A percentile compares a stretch with the other conserved stretches of the same genome.
Evolutionary conservation across 192 early-diverging fungal genomes (phyloP).

Genomic region (Funneliformis mosseae): DNA sequence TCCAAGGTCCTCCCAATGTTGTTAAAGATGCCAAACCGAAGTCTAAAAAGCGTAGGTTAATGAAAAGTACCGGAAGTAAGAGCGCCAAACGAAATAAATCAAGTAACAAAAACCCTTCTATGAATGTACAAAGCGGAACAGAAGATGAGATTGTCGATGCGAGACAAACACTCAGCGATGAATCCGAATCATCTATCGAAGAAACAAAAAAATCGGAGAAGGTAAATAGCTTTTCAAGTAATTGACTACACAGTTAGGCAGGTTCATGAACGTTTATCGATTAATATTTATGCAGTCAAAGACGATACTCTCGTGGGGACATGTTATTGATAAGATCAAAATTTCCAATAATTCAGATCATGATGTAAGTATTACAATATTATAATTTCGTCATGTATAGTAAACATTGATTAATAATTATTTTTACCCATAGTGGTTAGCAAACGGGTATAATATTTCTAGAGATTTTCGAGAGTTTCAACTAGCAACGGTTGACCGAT

Average conservation of each 20-base stretch:
- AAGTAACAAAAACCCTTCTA: not conserved
- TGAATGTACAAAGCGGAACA: too few relatives aligned
- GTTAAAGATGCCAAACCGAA: conserved; percentile 5
- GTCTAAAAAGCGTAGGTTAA: not conserved
- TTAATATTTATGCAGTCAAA: too few relatives aligned
- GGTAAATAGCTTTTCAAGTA: too few relatives aligned
- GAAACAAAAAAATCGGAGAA: too few relatives aligned
- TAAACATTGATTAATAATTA: not conserved
- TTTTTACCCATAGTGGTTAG: conserved; percentile 23
- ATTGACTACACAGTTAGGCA: too few relatives aligned
- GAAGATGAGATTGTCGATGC: too few relatives aligned
- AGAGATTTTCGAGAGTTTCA: conserved; percentile 6
- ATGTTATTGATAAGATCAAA: too few relatives aligned
- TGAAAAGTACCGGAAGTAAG: not conserved
- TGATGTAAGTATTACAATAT: conserved; percentile 21
- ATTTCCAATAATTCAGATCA: too few relatives aligned
- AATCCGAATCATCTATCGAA: too few relatives aligned
- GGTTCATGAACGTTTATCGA: too few relatives aligned
- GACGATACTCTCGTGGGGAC: too few relatives aligned
- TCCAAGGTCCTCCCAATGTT: not conserved
- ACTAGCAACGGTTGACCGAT: not conserved
- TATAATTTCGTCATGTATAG: not conserved
- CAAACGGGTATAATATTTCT: not conserved
- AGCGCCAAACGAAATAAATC: conserved; percentile 1
- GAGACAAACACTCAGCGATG: too few relatives aligned